A percentile compares a stretch with the other conserved stretches of the same genome.
Evolutionary conservation across 805 yeast species (phyloP).

Genomic region (Tetrapisispora fleetii): DNA sequence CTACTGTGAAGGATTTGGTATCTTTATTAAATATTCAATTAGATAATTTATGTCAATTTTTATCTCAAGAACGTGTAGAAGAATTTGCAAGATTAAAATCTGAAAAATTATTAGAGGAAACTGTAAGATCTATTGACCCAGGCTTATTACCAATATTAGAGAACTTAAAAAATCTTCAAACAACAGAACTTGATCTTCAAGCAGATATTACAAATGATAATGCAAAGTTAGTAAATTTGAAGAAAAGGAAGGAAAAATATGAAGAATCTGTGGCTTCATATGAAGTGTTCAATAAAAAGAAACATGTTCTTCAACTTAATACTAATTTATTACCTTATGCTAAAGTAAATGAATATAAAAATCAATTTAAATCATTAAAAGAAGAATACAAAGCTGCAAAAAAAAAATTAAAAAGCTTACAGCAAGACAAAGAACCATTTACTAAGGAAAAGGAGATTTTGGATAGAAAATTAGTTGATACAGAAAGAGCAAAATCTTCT

Average conservation of each 20-base stretch:
- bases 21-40: constrained; percentile 62
- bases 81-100: constrained; percentile 79
- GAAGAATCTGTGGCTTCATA: constrained; percentile 41
- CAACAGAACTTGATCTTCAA: constrained; percentile 30
- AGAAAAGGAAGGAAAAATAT: constrained; percentile 30
- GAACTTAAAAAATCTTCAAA: constrained; percentile 43
- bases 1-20: constrained; percentile 37
- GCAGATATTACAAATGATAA: constrained; percentile 29
- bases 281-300: constrained; percentile 38
- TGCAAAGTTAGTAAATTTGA: constrained; percentile 26
- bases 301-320: constrained; percentile 38
- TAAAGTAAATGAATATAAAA: constrained; percentile 33
- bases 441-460: constrained; percentile 22
- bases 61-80: constrained; percentile 93
- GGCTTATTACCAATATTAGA: constrained; percentile 49
- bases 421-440: constrained; percentile 21
- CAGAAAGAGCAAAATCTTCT: constrained; percentile 6
- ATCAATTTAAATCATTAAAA: constrained; percentile 21
- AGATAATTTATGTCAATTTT: constrained; percentile 84
- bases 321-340: constrained; percentile 41
- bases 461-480: constrained; percentile 23
- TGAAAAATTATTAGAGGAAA: constrained; percentile 61
- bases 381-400: constrained; percentile 22
- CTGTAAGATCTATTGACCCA: constrained; percentile 71
- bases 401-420: constrained; percentile 17